Percentiles rank a stretch among this genome's conserved stretches.
phyloP scores from a whole-genome alignment of 805 yeast genomes.

The Blastobotrys mokoenaii region DNA sequence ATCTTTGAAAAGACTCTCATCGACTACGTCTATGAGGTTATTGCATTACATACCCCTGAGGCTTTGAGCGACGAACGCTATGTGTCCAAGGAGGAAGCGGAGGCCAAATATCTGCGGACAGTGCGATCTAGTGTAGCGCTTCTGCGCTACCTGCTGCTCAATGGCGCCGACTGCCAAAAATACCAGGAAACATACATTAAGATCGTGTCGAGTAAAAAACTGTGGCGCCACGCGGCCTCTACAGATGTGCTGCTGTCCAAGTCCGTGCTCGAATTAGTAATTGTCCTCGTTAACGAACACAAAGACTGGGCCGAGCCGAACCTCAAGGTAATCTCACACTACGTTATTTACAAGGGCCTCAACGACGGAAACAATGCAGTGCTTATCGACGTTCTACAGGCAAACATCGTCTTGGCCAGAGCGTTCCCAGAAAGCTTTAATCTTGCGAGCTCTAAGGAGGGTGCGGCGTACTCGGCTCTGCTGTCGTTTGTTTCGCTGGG shows the following conservation, averaged over 20 bases:
- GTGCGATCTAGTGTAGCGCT: slow-evolving; percentile 42
- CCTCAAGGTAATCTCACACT: slow-evolving; percentile 8
- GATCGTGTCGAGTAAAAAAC: slow-evolving; percentile 34
- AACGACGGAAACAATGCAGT: slow-evolving; percentile 12
- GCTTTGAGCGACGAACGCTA: slow-evolving; percentile 71
- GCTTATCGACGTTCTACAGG: slow-evolving; percentile 21
- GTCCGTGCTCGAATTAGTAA: slow-evolving; percentile 33
- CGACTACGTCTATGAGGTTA: slow-evolving; percentile 42
- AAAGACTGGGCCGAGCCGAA: slow-evolving; percentile 10
- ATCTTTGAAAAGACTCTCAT: slow-evolving; percentile 50
- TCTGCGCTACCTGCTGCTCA: slow-evolving; percentile 30
- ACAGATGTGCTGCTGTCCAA: slow-evolving; percentile 37
- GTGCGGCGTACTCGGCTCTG: slow-evolving; percentile 15
- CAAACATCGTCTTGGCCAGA: slow-evolving; percentile 38
- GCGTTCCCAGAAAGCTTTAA: slow-evolving; percentile 29
- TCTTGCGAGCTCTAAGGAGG: slow-evolving; percentile 10
- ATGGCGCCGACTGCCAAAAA: slow-evolving; percentile 4
- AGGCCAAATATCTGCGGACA: slow-evolving; percentile 53
- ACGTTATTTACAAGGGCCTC: slow-evolving; percentile 17
- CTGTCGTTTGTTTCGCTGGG: slow-evolving; percentile 11
- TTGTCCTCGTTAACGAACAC: slow-evolving; percentile 22
- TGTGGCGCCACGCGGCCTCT: slow-evolving; percentile 38
- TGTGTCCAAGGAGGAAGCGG: slow-evolving; percentile 56
- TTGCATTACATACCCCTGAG: slow-evolving; percentile 49
- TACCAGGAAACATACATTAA: slow-evolving; percentile 19